Base-by-base conservation (phyloP, 2,329 filamentous ascomycete species). In the Biscogniauxia sp. region DNA sequence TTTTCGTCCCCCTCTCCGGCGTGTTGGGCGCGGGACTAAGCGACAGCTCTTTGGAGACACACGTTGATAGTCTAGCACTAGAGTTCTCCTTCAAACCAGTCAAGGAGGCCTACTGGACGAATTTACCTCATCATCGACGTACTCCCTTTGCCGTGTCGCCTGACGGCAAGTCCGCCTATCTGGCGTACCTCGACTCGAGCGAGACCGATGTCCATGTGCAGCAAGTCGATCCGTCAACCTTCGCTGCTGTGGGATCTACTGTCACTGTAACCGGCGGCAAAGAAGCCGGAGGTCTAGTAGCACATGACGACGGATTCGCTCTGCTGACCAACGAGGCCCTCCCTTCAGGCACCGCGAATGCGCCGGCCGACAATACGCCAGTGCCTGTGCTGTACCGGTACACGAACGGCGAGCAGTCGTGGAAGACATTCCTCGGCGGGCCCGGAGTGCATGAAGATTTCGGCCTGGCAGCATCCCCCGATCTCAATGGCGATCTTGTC, bases 221-320 rank as follows among this genome's bases (percentile, higher is more conserved):
- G 70, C 77, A 82, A 51, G 75, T 88, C 20, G 76, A 86, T 65
- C 80, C 83, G 1, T 70, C 73, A 3, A 84, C 82, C 7, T 87
- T 88, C 65, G 75, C 77, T 17, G 79, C 82, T 15, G 80, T 81
- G 9, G 85, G 84, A 7, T 77, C 76, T 25, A 72, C 79, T 0
- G 76, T 86, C 2, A 83, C 82, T 0, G 73, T 87, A 49, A 68
- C 77, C n/a, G 78, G 79, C 15, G 84, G 78, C 49, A 82, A 84
- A 66, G 85, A 88, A 73, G 84, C 82, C 4, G 83, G 84, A 57
- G 85, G 85, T 53, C 78, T 88, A 0, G 82, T 88, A 51, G 85
- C 84, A 17, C 85, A 87, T 67, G 77, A 85, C 64, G 84, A 88
- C 69, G 85, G 85, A 2, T 88, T 88, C 62, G 84, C 85, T n/a